A percentile compares a stretch with the other conserved stretches of the same genome.
These are phyloP conservation scores for Nakazawaea ambrosiae DNA, from an alignment of 805 yeast genomes.

Conservation along the genomic window DNA sequence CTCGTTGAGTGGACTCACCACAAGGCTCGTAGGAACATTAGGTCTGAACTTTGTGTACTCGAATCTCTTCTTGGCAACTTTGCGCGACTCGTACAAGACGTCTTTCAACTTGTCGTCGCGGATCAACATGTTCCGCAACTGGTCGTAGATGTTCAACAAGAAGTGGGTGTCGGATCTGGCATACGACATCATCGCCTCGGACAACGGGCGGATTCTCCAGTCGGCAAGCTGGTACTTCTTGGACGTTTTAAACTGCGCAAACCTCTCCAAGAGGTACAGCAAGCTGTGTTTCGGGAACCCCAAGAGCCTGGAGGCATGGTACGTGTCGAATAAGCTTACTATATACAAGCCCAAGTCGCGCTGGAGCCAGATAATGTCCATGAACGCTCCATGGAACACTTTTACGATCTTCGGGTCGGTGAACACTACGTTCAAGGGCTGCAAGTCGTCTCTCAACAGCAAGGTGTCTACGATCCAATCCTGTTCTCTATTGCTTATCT, in stretches of 20 bases:
- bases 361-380: slow-evolving; percentile 97
- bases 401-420: slow-evolving; percentile 77
- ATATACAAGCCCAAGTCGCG: slow-evolving; percentile 88
- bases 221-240: slow-evolving; percentile 95
- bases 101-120: slow-evolving; percentile 42
- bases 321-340: slow-evolving; percentile 89
- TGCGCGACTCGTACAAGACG: slow-evolving; percentile 69
- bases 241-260: slow-evolving; percentile 79
- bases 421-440: slow-evolving; percentile 62
- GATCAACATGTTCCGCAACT: slow-evolving; percentile 56
- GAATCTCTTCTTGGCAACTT: slow-evolving; percentile 73
- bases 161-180: slow-evolving; percentile 97
- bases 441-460: slow-evolving; percentile 65
- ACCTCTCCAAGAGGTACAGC: slow-evolving; percentile 75
- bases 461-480: slow-evolving; percentile 89
- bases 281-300: slow-evolving; percentile 77
- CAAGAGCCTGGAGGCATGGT: slow-evolving; percentile 76
- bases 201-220: slow-evolving; percentile 88
- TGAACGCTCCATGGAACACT: slow-evolving; percentile 92
- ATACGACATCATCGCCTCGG: slow-evolving; percentile 68
- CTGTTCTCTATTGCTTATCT: slow-evolving; percentile 69
- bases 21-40: slow-evolving; percentile 19
- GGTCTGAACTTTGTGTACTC: slow-evolving; percentile 71
- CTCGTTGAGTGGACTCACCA: slow-evolving; percentile 42
- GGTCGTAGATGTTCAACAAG: slow-evolving; percentile 71